Percentiles rank a stretch among this genome's conserved stretches.
Evolutionary conservation across 306 rosid genomes (phyloP).

Genomic region (Sindora glabra): DNA sequence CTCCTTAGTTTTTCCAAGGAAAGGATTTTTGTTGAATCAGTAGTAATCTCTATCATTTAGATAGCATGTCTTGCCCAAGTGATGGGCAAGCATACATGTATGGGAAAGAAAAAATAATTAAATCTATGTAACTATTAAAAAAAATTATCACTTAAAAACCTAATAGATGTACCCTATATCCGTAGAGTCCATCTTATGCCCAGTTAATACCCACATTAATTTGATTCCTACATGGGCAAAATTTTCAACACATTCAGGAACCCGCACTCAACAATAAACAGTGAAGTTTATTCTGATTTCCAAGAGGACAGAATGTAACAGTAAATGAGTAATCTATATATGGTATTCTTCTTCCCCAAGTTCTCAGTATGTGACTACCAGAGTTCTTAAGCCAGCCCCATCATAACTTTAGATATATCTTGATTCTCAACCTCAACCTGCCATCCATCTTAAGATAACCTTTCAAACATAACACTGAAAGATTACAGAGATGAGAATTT

Average conservation of each 20-base stretch:
- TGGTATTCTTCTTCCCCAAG: constrained; percentile 55
- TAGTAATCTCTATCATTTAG: constrained; percentile 56
- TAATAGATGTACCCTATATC: constrained; percentile 54
- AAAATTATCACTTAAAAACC: constrained; percentile 1
- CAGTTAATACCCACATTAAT: constrained; percentile 90
- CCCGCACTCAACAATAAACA: constrained; percentile 45
- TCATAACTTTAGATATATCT: constrained; percentile 57
- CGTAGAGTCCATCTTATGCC: constrained; percentile 95
- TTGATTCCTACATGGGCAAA: constrained; percentile 71
- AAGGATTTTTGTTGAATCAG: constrained; percentile 59
- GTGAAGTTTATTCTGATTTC: background rate
- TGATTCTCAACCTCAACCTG: constrained; percentile 61
- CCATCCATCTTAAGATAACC: constrained; percentile 58
- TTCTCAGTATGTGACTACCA: constrained; percentile 57
- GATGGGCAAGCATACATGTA: constrained; percentile 82
- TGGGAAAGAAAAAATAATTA: background rate
- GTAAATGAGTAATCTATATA: background rate
- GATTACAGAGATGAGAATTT: constrained; percentile 17
- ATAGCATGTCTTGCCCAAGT: constrained; percentile 77
- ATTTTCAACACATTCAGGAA: constrained; percentile 71
- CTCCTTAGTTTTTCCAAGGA: constrained; percentile 55
- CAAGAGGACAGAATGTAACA: background rate
- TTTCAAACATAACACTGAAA: constrained; percentile 66
- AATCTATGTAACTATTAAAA: constrained; percentile 11
- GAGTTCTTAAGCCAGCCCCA: constrained; percentile 84